These are phyloP conservation scores for Chondrus crispus DNA, from an alignment of 23 red algal species.

Conservation along the genomic window DNA sequence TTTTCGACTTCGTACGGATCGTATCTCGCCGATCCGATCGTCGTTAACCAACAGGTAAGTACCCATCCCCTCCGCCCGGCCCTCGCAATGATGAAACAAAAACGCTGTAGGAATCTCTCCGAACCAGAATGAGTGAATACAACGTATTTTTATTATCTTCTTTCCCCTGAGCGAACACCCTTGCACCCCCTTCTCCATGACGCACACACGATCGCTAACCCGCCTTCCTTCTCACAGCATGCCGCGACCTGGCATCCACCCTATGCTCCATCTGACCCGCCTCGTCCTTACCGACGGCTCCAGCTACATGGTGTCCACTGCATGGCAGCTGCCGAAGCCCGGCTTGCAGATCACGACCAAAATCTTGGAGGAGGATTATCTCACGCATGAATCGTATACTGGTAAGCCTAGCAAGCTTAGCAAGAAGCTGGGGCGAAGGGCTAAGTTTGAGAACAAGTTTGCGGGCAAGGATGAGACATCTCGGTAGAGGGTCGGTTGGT, in stretches of 20 bases:
- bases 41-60: too few species aligned
- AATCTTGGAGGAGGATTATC: slow-evolving; percentile 54
- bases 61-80: too few species aligned
- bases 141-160: neutral
- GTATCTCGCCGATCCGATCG: too few species aligned
- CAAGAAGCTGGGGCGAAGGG: slow-evolving; percentile 22
- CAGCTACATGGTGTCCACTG: neutral
- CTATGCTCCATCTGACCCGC: slow-evolving; percentile 59
- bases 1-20: too few species aligned
- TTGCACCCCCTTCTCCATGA: neutral
- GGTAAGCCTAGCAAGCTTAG: slow-evolving; percentile 14
- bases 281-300: slow-evolving; percentile 62
- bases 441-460: slow-evolving; percentile 58
- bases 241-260: slow-evolving; percentile 56
- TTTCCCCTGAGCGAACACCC: slow-evolving; percentile 7
- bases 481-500: too few species aligned
- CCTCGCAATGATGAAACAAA: neutral
- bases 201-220: neutral
- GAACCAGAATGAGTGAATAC: neutral
- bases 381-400: slow-evolving; percentile 32
- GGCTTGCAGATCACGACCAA: slow-evolving; percentile 34
- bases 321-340: slow-evolving; percentile 57
- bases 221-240: neutral
- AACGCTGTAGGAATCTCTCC: slow-evolving; percentile 49
- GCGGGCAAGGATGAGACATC: neutral